Conservation (phyloP, 1,284 basidiomycete genomes). For the Xanthoconium separans region DNA sequence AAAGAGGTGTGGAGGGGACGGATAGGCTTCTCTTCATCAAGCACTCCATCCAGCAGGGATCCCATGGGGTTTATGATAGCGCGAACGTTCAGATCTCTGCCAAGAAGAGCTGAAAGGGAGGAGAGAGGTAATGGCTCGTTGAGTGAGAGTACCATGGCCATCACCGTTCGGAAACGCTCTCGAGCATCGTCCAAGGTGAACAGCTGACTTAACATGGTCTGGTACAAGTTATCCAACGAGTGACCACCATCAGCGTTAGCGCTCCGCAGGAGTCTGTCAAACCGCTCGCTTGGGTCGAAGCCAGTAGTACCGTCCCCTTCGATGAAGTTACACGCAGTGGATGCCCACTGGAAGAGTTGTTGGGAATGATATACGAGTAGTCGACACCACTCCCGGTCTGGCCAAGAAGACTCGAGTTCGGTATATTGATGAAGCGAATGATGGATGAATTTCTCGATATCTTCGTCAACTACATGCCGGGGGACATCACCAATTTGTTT, state of each 20-base stretch:
- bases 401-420: neutral
- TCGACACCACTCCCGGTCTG: neutral
- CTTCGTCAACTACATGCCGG: neutral
- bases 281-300: neutral
- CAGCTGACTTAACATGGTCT: neutral
- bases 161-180: neutral
- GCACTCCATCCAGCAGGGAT: neutral
- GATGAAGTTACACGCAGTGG: neutral
- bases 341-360: neutral
- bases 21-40: neutral
- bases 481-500: neutral
- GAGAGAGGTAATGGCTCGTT: constrained; percentile 2
- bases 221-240: neutral
- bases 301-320: neutral
- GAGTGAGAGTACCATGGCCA: constrained; percentile 5
- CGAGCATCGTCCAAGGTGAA: neutral
- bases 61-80: constrained; percentile 4
- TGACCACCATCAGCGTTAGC: neutral
- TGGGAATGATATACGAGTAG: neutral
- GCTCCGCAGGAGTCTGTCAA: neutral
- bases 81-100: neutral
- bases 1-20: neutral
- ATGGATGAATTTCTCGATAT: neutral
- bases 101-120: neutral
- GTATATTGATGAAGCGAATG: neutral